Evolutionary conservation across 2,329 filamentous ascomycete genomes (phyloP).

Genomic region (Lasiodiplodia theobromae): DNA sequence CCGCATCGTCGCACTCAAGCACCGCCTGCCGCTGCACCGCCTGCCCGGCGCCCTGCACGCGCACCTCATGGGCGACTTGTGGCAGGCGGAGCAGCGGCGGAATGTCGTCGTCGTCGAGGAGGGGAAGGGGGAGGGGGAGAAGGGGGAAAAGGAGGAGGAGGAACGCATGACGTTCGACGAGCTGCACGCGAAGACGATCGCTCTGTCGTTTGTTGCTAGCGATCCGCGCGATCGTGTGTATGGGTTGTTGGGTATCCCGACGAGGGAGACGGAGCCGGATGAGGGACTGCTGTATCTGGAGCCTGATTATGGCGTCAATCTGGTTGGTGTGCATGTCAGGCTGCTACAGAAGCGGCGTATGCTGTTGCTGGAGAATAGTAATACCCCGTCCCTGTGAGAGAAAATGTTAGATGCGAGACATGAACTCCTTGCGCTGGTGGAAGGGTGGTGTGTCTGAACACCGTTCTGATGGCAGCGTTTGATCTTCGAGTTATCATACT

Average conservation of each 20-base stretch:
- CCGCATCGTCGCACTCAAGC: constrained; percentile 22
- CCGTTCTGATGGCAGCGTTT: no score
- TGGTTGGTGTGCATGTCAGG: background rate
- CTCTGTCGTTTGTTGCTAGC: constrained; percentile 28
- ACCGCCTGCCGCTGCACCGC: constrained; percentile 26
- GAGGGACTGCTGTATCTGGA: constrained; percentile 23
- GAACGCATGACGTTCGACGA: constrained; percentile 5
- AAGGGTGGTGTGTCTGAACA: no score
- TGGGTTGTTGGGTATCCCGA: constrained; percentile 31
- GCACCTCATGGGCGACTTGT: constrained; percentile 30
- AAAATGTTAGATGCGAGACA: no score
- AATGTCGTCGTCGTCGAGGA: background rate
- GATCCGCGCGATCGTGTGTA: constrained; percentile 33
- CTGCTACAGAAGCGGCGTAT: background rate
- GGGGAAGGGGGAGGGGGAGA: no score
- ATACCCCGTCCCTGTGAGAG: no score
- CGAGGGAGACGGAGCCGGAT: constrained; percentile 25
- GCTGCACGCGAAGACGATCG: constrained; percentile 18
- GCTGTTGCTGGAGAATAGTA: background rate
- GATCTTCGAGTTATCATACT: no score
- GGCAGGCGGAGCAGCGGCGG: constrained; percentile 5
- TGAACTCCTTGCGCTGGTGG: no score
- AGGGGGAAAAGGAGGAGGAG: background rate
- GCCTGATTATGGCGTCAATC: constrained; percentile 30
- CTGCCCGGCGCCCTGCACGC: constrained; percentile 32